These are phyloP conservation scores for Backusella australiensis DNA, from an alignment of 192 early-diverging fungal genomes.

Conservation along the genomic window DNA sequence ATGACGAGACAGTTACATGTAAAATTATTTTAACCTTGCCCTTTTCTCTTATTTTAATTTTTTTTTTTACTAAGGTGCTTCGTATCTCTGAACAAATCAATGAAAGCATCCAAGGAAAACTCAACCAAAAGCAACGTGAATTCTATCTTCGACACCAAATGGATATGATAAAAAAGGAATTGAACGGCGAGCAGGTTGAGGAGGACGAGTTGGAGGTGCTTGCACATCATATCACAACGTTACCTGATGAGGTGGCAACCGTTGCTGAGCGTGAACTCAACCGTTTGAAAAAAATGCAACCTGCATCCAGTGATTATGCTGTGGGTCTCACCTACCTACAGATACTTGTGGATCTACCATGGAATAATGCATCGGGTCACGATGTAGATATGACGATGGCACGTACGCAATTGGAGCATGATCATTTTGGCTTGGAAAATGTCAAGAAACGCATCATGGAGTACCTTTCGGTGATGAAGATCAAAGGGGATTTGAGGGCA, in stretches of 20 bases:
- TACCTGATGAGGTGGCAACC: conserved; percentile 60
- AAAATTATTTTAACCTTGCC: not conserved
- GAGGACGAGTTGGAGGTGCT: conserved; percentile 58
- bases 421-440: conserved; percentile 79
- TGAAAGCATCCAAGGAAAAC: conserved; percentile 66
- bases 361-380: conserved; percentile 60
- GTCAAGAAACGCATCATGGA: conserved; percentile 83
- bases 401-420: conserved; percentile 63
- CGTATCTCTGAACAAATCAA: conserved; percentile 72
- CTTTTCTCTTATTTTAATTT: no score
- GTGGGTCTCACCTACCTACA: conserved; percentile 76
- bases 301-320: conserved; percentile 72
- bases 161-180: conserved; percentile 75
- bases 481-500: conserved; percentile 66
- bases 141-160: conserved; percentile 77
- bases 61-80: no score
- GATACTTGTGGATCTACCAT: conserved; percentile 73
- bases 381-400: conserved; percentile 65
- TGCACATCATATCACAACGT: conserved; percentile 46
- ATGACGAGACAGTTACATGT: conserved; percentile 73
- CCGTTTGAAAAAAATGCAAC: conserved; percentile 67
- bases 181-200: conserved; percentile 47
- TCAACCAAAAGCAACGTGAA: conserved; percentile 79
- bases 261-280: conserved; percentile 61
- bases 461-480: conserved; percentile 79